Percentiles rank a stretch among this genome's conserved stretches.
Conservation (phyloP, 176 grass and related monocot species). For the Calamus simplicifolius region DNA sequence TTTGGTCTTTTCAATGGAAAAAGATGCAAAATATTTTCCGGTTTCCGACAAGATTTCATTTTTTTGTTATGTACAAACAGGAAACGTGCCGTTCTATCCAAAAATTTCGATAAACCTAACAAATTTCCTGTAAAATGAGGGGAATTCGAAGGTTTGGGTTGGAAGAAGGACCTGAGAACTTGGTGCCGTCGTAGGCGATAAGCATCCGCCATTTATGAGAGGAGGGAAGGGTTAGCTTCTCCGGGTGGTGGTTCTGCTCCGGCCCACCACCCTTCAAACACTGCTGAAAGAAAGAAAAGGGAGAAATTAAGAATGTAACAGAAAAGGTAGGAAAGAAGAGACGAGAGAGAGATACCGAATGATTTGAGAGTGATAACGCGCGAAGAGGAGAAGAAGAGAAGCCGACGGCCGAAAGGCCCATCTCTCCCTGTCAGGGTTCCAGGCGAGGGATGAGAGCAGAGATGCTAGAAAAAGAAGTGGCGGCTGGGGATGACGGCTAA, state of each 20-base stretch:
- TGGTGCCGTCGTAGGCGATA: constrained; percentile 82
- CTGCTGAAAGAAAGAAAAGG: not conserved
- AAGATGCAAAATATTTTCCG: too few species aligned
- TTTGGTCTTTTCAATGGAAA: too few species aligned
- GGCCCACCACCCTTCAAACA: not conserved
- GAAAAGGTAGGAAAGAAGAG: constrained; percentile 3
- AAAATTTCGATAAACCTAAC: too few species aligned
- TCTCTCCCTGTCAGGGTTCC: constrained; percentile 18
- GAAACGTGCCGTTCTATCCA: too few species aligned
- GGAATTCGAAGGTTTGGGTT: too few species aligned
- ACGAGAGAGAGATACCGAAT: constrained; percentile 3
- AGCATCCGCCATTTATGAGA: constrained; percentile 77
- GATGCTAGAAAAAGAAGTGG: too few species aligned
- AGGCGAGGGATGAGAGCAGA: too few species aligned
- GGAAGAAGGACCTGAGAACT: constrained; percentile 54
- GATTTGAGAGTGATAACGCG: constrained; percentile 11
- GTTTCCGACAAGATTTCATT: too few species aligned
- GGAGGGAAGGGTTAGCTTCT: not conserved
- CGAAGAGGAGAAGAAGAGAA: constrained; percentile 20
- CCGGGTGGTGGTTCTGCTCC: constrained; percentile 8
- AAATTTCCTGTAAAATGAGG: too few species aligned
- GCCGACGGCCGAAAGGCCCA: constrained; percentile 28
- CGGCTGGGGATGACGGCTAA: too few species aligned
- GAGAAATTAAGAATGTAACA: not conserved
- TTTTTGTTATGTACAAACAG: too few species aligned